Percentiles rank a stretch among this genome's conserved stretches.
Conservation (phyloP, 2,329 filamentous ascomycete species). For the Dichotomopilus funicola region DNA sequence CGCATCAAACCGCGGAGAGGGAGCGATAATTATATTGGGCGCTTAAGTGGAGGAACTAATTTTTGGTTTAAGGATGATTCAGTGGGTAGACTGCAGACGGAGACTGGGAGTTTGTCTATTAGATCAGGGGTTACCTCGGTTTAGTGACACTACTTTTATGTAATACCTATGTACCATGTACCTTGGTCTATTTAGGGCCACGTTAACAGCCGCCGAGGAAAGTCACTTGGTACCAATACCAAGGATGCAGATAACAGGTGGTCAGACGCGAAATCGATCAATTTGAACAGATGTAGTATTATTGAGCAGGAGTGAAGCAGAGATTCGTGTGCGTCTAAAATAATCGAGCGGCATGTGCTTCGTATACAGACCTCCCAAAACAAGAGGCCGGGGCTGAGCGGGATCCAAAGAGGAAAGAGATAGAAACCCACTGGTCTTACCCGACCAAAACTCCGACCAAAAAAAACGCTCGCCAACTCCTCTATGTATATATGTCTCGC, state of each 20-base stretch:
- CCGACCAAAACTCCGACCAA: conserved; percentile 1
- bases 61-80: not conserved
- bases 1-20: no score
- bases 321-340: not conserved
- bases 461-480: not conserved
- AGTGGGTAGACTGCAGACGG: no score
- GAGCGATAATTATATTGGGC: no score
- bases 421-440: not conserved
- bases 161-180: no score
- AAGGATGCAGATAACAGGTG: no score
- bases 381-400: not conserved
- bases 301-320: not conserved
- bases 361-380: conserved; percentile 2
- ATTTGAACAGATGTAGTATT: not conserved
- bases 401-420: not conserved
- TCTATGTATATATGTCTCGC: conserved; percentile 1
- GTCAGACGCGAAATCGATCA: no score
- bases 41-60: not conserved
- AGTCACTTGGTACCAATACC: no score
- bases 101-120: no score
- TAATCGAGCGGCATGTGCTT: conserved; percentile 1
- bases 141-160: no score
- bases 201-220: no score
- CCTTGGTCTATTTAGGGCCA: no score
- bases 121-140: no score